Conservation (phyloP, 2,329 filamentous ascomycete genomes). For the Talaromyces funiculosus region DNA sequence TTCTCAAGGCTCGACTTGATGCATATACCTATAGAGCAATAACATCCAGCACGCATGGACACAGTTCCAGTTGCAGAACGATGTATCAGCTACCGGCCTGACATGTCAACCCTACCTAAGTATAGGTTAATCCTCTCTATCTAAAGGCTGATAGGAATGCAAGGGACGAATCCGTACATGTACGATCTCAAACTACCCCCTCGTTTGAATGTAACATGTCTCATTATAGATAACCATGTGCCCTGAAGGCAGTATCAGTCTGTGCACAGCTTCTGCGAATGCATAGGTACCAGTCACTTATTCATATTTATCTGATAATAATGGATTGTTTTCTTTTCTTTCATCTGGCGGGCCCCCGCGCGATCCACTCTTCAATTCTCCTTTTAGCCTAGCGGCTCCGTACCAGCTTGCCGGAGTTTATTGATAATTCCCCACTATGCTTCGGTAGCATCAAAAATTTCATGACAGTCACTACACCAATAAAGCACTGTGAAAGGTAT, state of each 20-base stretch:
- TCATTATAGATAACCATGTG: no score
- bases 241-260: no score
- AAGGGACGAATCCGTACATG: conserved; percentile 1
- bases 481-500: neutral
- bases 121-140: no score
- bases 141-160: no score
- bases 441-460: neutral
- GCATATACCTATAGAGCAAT: neutral
- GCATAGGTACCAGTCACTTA: neutral
- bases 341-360: neutral
- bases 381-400: neutral
- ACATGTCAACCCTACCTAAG: no score
- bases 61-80: neutral
- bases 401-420: neutral
- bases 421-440: neutral
- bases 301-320: neutral
- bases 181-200: neutral
- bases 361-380: neutral
- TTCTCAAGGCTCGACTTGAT: neutral
- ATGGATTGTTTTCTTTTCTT: neutral
- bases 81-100: no score
- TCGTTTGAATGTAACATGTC: neutral
- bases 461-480: neutral
- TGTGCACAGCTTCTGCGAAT: neutral
- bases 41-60: neutral